These are phyloP conservation scores for Paspalum vaginatum DNA, from an alignment of 176 grass and related monocot genomes.

Conservation along the genomic window DNA sequence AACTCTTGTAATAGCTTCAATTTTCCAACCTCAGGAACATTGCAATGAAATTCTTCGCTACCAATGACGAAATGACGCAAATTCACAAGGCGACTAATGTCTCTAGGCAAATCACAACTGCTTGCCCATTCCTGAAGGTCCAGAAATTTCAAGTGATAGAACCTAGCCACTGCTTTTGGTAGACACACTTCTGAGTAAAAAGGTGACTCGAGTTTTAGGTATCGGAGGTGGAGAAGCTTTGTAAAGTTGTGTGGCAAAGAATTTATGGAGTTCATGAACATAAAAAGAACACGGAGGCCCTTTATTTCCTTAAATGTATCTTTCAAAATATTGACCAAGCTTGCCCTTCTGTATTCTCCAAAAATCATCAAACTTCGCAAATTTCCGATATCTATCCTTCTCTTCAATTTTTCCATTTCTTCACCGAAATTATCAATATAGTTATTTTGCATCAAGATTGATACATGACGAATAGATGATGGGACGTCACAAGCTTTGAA, in stretches of 20 bases:
- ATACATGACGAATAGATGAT: neutral
- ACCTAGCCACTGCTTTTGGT: neutral
- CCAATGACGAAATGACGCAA: neutral
- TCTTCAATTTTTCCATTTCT: constrained; percentile 24
- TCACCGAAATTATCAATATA: neutral
- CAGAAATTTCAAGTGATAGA: constrained; percentile 37
- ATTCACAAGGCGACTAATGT: constrained; percentile 2
- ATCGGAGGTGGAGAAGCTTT: constrained; percentile 14
- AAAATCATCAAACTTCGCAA: constrained; percentile 14
- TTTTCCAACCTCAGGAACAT: constrained; percentile 28
- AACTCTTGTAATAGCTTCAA: neutral
- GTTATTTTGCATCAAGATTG: neutral
- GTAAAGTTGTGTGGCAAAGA: constrained; percentile 12
- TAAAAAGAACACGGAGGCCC: neutral
- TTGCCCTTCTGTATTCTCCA: neutral
- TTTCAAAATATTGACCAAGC: neutral
- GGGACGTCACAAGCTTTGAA: neutral
- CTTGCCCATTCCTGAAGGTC: fast-evolving
- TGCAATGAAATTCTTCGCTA: neutral
- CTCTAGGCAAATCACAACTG: neutral
- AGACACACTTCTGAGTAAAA: fast-evolving
- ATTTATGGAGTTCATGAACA: neutral
- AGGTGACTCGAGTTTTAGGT: neutral
- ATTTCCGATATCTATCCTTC: neutral
- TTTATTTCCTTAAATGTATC: constrained; percentile 1